Evolutionary conservation across 768 basidiomycete species (phyloP).

Genomic region (Suillus bovinus): DNA sequence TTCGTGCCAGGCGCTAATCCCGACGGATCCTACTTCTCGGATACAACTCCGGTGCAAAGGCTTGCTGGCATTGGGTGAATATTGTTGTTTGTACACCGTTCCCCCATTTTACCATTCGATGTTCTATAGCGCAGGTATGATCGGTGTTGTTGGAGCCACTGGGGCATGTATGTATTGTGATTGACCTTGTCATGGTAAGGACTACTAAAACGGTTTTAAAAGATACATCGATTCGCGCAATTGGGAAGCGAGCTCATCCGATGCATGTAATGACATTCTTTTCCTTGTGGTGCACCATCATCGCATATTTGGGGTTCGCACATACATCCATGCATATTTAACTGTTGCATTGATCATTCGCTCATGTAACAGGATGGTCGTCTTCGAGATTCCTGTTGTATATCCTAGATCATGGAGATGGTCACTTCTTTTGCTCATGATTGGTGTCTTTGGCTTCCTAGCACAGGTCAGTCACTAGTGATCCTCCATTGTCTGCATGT

Average conservation of each 20-base stretch:
- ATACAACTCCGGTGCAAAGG: conserved; percentile 38
- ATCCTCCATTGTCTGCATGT: neutral
- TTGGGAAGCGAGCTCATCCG: conserved; percentile 75
- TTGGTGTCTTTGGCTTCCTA: conserved; percentile 18
- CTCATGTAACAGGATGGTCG: conserved; percentile 17
- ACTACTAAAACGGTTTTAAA: neutral
- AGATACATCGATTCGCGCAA: conserved; percentile 60
- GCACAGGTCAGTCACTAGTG: conserved; percentile 18
- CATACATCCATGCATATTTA: neutral
- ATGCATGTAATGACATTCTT: conserved; percentile 73
- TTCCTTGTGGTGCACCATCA: conserved; percentile 51
- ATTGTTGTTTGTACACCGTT: neutral
- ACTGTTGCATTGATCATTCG: neutral
- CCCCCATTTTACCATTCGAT: neutral
- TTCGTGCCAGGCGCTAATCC: neutral
- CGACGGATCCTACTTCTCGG: conserved; percentile 2
- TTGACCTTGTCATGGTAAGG: conserved; percentile 2
- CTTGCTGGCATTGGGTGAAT: conserved; percentile 58
- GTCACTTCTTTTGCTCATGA: conserved; percentile 15
- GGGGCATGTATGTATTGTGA: conserved; percentile 58
- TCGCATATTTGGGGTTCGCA: conserved; percentile 15
- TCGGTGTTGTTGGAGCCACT: conserved; percentile 66
- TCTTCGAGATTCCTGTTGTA: conserved; percentile 11
- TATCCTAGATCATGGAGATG: conserved; percentile 22
- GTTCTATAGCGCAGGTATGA: conserved; percentile 50